These are phyloP conservation scores for Phytophthora pisi DNA, from an alignment of 352 stramenopile species.

Conservation along the genomic window DNA sequence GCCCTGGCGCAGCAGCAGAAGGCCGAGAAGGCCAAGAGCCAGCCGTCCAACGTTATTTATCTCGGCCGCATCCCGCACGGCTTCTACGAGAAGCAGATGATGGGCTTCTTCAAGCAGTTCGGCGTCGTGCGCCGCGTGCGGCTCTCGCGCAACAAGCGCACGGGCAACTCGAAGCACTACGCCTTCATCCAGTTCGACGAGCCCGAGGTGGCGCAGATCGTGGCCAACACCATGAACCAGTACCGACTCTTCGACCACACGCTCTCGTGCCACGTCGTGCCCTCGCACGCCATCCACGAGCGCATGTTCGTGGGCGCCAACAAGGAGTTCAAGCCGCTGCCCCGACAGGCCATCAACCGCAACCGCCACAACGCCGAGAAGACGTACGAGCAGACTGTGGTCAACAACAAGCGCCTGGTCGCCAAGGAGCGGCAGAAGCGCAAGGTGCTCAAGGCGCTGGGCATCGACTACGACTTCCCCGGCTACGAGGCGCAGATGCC, in stretches of 20 bases:
- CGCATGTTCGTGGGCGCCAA: constrained; percentile 88
- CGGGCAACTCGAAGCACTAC: constrained; percentile 95
- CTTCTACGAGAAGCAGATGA: constrained; percentile 97
- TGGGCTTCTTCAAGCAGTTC: constrained; percentile 97
- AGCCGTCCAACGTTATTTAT: constrained; percentile 94
- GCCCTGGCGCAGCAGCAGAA: constrained; percentile 26
- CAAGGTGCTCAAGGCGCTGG: constrained; percentile 70
- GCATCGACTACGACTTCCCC: constrained; percentile 88
- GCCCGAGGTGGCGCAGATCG: constrained; percentile 91
- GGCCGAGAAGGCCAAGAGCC: constrained; percentile 37
- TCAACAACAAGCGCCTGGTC: constrained; percentile 76
- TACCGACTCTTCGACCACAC: constrained; percentile 95
- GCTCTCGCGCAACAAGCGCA: constrained; percentile 95
- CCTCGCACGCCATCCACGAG: constrained; percentile 86
- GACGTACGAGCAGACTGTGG: constrained; percentile 74
- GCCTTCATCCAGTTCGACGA: constrained; percentile 97
- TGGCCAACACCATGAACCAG: constrained; percentile 94
- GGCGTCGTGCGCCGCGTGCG: constrained; percentile 90
- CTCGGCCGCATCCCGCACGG: constrained; percentile 95
- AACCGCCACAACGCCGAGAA: constrained; percentile 83
- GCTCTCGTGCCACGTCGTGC: constrained; percentile 93
- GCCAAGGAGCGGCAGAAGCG: constrained; percentile 82
- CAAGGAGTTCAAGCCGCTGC: constrained; percentile 81
- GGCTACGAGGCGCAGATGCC: constrained; percentile 72
- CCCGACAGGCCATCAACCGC: constrained; percentile 70